Evolutionary conservation across 768 basidiomycete genomes (phyloP).

Genomic region (Podaxis pistillaris): DNA sequence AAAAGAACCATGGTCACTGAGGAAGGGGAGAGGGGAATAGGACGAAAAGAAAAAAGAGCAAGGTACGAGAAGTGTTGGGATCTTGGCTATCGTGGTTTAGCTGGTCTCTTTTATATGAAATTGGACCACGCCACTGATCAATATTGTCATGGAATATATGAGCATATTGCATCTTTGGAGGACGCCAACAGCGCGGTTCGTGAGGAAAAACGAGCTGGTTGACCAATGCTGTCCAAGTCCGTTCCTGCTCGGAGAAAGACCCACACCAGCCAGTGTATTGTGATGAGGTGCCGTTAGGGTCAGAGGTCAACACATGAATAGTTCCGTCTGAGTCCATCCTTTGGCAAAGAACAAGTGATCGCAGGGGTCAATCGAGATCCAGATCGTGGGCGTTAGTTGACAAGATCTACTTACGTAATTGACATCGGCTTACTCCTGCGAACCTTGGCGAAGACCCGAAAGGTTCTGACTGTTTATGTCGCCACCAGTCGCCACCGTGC

Average conservation of each 20-base stretch:
- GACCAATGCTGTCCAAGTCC: conserved; percentile 5
- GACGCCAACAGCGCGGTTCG: conserved; percentile 12
- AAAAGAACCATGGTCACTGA: conserved; percentile 36
- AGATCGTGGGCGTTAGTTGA: conserved; percentile 6
- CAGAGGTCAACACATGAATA: conserved; percentile 10
- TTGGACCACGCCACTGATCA: conserved; percentile 15
- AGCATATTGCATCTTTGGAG: conserved; percentile 5
- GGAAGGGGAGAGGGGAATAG: conserved; percentile 13
- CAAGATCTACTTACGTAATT: conserved; percentile 2
- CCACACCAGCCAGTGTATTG: conserved; percentile 10
- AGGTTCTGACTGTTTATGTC: background rate
- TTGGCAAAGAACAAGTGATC: conserved; percentile 11
- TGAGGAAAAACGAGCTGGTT: conserved; percentile 10
- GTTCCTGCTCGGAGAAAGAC: conserved; percentile 11
- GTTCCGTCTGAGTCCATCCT: conserved; percentile 11
- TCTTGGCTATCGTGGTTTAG: conserved; percentile 5
- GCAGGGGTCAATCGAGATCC: conserved; percentile 9
- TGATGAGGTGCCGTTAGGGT: conserved; percentile 11
- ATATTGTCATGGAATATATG: conserved; percentile 10
- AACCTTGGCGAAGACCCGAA: background rate
- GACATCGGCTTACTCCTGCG: background rate
- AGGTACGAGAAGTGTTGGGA: conserved; percentile 2
- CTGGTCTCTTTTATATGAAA: conserved; percentile 24
- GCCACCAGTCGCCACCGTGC: background rate
- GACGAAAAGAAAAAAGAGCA: background rate